A percentile compares a stretch with the other conserved stretches of the same genome.
Conservation (phyloP, 495 filamentous ascomycete genomes). For the Penicillium samsonianum region DNA sequence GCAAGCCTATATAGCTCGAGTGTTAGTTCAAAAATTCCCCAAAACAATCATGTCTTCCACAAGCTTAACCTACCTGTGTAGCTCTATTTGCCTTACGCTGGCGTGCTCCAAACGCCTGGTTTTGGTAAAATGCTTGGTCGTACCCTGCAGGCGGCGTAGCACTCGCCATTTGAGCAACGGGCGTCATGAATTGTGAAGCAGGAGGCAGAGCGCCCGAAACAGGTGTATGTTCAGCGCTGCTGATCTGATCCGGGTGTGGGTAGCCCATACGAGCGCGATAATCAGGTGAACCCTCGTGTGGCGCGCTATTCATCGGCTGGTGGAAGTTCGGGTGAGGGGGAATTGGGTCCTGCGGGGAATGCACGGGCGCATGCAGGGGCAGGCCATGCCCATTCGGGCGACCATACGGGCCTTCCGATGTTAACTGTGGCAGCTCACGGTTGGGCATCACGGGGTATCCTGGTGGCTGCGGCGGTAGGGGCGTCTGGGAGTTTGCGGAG, state of each 20-base stretch:
- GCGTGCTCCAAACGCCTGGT: conserved; percentile 37
- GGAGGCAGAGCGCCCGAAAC: conserved; percentile 26
- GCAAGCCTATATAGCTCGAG: conserved; percentile 48
- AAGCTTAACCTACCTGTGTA: conserved; percentile 37
- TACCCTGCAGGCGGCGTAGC: conserved; percentile 33
- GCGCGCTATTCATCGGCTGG: conserved; percentile 38
- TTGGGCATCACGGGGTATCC: conserved; percentile 36
- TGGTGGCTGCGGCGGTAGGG: conserved; percentile 28
- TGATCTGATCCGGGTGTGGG: conserved; percentile 31
- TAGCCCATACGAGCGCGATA: conserved; percentile 42
- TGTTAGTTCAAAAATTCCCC: conserved; percentile 5
- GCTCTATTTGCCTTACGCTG: conserved; percentile 47
- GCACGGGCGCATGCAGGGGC: conserved; percentile 36
- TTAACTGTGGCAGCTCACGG: conserved; percentile 46
- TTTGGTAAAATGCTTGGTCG: conserved; percentile 37
- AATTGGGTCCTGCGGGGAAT: conserved; percentile 29
- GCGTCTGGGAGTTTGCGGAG: conserved; percentile 31
- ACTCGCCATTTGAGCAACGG: conserved; percentile 23
- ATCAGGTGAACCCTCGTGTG: conserved; percentile 40
- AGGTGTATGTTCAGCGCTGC: conserved; percentile 31
- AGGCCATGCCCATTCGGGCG: conserved; percentile 38
- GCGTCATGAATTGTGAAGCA: conserved; percentile 34
- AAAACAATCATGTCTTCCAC: not conserved
- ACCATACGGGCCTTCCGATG: conserved; percentile 39
- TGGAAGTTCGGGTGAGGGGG: conserved; percentile 33